These are phyloP conservation scores for Mollisia scopiformis DNA, from an alignment of 2,329 filamentous ascomycete species.

Conservation along the genomic window DNA sequence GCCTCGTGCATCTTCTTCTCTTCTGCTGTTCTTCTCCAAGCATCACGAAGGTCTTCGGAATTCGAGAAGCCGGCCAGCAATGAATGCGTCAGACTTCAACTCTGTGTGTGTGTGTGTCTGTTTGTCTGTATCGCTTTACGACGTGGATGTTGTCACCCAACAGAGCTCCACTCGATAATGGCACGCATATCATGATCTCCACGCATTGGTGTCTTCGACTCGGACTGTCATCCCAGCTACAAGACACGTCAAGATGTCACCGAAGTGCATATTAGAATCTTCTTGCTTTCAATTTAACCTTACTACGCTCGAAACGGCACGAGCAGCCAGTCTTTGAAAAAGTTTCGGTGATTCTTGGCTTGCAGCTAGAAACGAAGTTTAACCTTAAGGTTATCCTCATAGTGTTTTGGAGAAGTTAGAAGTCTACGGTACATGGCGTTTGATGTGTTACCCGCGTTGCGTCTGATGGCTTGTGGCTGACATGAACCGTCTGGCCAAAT, in stretches of 20 bases:
- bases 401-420: neutral
- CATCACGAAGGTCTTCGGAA: neutral
- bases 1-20: neutral
- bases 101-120: neutral
- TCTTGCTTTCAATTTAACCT: neutral
- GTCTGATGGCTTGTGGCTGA: neutral
- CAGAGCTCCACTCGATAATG: neutral
- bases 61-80: neutral
- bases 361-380: slow-evolving; percentile 1
- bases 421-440: neutral
- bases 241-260: neutral
- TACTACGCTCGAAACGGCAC: neutral
- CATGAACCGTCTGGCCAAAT: neutral
- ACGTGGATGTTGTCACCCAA: neutral
- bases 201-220: neutral
- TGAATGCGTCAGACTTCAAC: neutral
- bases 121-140: neutral
- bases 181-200: neutral
- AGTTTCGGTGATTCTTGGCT: neutral
- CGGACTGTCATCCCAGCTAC: neutral
- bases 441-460: neutral
- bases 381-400: slow-evolving; percentile 3
- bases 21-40: neutral
- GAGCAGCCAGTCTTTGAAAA: neutral
- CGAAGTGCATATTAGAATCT: neutral